phyloP scores from a whole-genome alignment of 2,329 filamentous ascomycete species.

The Penicillium sp. region DNA sequence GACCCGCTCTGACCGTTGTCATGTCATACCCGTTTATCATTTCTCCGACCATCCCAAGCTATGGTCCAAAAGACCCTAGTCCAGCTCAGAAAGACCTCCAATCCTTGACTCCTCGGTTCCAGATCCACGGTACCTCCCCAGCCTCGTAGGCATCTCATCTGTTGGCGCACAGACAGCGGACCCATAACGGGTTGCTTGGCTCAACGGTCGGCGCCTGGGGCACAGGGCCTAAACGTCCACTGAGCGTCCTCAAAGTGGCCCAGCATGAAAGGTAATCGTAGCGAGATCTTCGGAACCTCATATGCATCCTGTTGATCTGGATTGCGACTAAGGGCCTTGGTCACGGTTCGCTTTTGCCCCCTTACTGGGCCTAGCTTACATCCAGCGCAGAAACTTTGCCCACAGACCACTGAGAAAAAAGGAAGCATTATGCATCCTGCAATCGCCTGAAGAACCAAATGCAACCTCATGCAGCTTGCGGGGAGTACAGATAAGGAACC shows the following conservation, averaged over 20 bases:
- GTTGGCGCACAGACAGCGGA: slow-evolving; percentile 18
- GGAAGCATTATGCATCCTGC: neutral
- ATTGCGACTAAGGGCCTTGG: neutral
- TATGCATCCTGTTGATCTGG: slow-evolving; percentile 10
- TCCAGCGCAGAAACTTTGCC: neutral
- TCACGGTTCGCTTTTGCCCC: neutral
- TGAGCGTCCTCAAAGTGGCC: slow-evolving; percentile 5
- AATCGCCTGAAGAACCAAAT: slow-evolving; percentile 3
- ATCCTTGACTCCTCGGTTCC: slow-evolving; percentile 1
- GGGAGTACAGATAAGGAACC: neutral
- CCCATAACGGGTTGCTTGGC: slow-evolving; percentile 19
- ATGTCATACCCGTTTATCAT: slow-evolving; percentile 12
- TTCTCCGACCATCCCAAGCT: slow-evolving; percentile 2
- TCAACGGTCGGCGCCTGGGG: slow-evolving; percentile 16
- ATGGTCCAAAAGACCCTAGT: neutral
- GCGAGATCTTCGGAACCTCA: slow-evolving; percentile 18
- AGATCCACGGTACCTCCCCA: slow-evolving; percentile 10
- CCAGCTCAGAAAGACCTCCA: neutral
- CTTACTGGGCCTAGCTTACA: neutral
- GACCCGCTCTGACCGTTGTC: slow-evolving; percentile 15
- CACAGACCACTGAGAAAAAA: neutral
- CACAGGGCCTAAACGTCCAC: slow-evolving; percentile 11
- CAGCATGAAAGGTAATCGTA: slow-evolving; percentile 15
- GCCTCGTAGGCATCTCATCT: slow-evolving; percentile 1
- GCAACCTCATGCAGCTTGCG: slow-evolving; percentile 2